phyloP scores from a whole-genome alignment of 2,329 filamentous ascomycete genomes.

The Epichloe gansuensis region DNA sequence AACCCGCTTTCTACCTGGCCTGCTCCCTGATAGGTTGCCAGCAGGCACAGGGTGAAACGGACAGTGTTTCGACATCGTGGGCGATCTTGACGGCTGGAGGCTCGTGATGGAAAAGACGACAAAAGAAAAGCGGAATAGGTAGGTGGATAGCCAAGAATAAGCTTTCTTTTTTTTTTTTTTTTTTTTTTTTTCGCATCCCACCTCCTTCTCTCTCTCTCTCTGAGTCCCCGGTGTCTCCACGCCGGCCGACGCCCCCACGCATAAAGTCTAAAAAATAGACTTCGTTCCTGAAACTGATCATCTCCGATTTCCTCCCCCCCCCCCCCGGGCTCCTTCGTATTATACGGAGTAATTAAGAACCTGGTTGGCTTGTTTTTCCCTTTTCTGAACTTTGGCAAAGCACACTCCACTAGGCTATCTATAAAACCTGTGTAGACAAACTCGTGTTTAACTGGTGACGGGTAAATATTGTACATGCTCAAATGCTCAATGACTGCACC shows the following conservation, averaged over 20 bases:
- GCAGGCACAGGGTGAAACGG: conserved; percentile 13
- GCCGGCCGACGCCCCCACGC: background rate
- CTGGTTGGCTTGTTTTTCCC: too few relatives aligned
- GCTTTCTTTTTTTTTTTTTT: too few relatives aligned
- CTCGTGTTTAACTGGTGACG: too few relatives aligned
- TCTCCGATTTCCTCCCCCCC: background rate
- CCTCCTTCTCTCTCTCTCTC: too few relatives aligned
- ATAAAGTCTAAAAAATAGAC: conserved; percentile 1
- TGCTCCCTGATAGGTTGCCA: conserved; percentile 8
- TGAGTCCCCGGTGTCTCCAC: too few relatives aligned
- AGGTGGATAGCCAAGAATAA: too few relatives aligned
- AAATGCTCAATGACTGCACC: too few relatives aligned
- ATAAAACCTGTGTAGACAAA: too few relatives aligned
- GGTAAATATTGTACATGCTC: too few relatives aligned
- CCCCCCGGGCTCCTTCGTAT: background rate
- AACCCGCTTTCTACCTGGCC: background rate
- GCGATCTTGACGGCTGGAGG: background rate
- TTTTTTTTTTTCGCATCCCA: too few relatives aligned
- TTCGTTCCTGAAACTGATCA: background rate
- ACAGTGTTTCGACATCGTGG: conserved; percentile 13
- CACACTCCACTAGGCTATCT: too few relatives aligned
- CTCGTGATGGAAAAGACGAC: background rate
- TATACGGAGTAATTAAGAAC: background rate
- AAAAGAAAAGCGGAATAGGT: background rate
- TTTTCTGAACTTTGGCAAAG: too few relatives aligned